Percentiles rank a stretch among this genome's conserved stretches.
These are phyloP conservation scores for Trypanosoma grayi DNA, from an alignment of 208 protist species.

Conservation along the genomic window DNA sequence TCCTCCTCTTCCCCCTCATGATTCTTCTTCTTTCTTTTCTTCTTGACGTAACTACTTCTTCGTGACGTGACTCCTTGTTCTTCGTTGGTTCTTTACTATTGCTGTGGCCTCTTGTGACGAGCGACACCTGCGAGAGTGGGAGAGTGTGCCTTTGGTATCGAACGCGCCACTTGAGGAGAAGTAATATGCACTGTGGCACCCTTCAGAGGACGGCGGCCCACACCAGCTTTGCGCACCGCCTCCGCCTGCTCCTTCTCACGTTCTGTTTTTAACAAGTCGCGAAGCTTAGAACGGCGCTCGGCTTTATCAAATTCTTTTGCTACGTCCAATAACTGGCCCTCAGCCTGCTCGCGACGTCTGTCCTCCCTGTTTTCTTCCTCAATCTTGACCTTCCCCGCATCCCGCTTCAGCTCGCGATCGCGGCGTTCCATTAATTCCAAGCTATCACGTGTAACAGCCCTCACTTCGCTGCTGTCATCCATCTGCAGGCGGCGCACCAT, in stretches of 20 bases:
- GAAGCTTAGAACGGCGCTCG: constrained; percentile 81
- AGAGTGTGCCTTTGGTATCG: background rate
- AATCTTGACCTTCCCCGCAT: constrained; percentile 12
- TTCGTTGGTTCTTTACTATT: background rate
- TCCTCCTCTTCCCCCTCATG: constrained; percentile 7
- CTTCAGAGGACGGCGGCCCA: constrained; percentile 9
- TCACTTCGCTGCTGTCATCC: constrained; percentile 71
- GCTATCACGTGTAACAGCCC: constrained; percentile 33
- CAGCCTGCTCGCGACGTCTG: constrained; percentile 55
- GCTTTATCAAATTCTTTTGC: constrained; percentile 90
- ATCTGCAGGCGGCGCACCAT: constrained; percentile 73
- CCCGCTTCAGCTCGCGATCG: constrained; percentile 30
- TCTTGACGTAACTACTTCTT: background rate
- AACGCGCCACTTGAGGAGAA: background rate
- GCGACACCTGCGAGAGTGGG: background rate
- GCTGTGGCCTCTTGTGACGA: background rate
- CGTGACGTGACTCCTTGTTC: background rate
- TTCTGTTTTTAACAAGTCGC: constrained; percentile 81
- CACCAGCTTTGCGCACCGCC: constrained; percentile 14
- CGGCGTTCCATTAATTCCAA: constrained; percentile 31
- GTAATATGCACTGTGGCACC: background rate
- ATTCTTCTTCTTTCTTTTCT: background rate
- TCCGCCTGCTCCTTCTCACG: constrained; percentile 70
- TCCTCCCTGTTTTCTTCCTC: constrained; percentile 60
- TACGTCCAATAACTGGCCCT: constrained; percentile 72